Conservation (phyloP, 306 rosid genomes). For the Rosa persica region DNA sequence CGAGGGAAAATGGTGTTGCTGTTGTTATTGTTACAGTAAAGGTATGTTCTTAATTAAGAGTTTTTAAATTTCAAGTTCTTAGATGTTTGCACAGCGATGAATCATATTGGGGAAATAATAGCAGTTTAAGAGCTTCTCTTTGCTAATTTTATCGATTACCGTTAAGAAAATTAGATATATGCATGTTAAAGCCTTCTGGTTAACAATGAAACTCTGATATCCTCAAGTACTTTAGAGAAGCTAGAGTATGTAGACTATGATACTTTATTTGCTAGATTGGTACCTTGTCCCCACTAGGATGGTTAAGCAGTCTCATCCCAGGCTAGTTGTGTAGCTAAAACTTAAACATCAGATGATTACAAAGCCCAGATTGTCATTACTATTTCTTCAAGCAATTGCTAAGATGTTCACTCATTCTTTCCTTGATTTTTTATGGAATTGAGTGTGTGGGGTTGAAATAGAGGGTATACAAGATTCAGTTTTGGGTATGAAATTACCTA, state of each 20-base stretch:
- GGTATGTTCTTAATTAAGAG: background rate
- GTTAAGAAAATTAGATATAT: background rate
- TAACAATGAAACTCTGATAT: background rate
- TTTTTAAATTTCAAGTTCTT: background rate
- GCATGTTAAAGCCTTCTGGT: background rate
- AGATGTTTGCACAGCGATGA: background rate
- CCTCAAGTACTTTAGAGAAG: background rate
- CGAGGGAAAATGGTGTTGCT: constrained; percentile 23
- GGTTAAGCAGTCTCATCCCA: background rate
- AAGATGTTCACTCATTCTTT: background rate
- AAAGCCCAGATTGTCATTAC: background rate
- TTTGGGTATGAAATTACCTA: background rate
- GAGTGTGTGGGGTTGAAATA: background rate
- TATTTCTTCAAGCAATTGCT: background rate
- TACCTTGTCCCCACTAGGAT: background rate
- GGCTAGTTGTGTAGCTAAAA: background rate
- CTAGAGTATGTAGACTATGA: background rate
- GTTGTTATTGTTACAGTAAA: constrained; percentile 26
- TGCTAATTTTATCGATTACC: background rate
- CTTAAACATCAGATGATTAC: background rate
- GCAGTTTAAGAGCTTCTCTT: background rate
- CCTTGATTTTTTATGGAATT: background rate
- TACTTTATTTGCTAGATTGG: background rate
- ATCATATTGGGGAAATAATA: background rate
- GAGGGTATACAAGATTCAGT: background rate